phyloP scores from a whole-genome alignment of 1,284 basidiomycete species.

The Vanrija sp. region DNA sequence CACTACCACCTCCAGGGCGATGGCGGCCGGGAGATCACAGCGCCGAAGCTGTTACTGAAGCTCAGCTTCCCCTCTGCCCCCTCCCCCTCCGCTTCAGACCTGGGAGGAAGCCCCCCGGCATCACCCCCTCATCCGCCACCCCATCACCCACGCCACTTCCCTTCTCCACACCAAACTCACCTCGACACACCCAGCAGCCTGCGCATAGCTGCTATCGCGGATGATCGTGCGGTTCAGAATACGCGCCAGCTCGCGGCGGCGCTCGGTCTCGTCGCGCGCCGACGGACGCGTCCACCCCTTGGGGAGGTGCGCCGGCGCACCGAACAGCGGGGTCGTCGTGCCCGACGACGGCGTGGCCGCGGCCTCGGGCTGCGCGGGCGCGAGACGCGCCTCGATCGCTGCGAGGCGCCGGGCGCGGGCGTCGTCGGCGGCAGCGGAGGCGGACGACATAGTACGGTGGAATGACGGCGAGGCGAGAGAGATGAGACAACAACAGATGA shows the following conservation, averaged over 20 bases:
- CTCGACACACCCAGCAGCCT: slow-evolving; percentile 38
- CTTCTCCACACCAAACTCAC: slow-evolving; percentile 23
- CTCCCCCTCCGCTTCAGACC: too few species aligned
- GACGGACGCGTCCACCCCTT: slow-evolving; percentile 12
- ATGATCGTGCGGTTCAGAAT: slow-evolving; percentile 41
- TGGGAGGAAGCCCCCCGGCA: too few species aligned
- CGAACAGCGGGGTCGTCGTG: not conserved
- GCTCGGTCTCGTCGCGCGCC: slow-evolving; percentile 24
- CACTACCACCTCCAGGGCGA: too few species aligned
- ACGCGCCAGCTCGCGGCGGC: slow-evolving; percentile 27
- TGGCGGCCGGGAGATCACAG: too few species aligned
- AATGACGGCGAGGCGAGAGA: not conserved
- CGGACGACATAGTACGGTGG: not conserved
- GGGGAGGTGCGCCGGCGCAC: slow-evolving; percentile 7
- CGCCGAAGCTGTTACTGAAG: too few species aligned
- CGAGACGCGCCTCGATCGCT: slow-evolving; percentile 38
- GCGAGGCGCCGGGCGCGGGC: slow-evolving; percentile 19
- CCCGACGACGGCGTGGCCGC: not conserved
- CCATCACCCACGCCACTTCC: too few species aligned
- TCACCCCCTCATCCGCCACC: too few species aligned
- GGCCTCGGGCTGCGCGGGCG: slow-evolving; percentile 6
- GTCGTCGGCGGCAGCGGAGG: not conserved
- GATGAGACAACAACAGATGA: not conserved
- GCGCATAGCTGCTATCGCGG: slow-evolving; percentile 38
- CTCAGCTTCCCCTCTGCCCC: too few species aligned